phyloP scores from a whole-genome alignment of 2,329 filamentous ascomycete species.

The Phialophora tarda region DNA sequence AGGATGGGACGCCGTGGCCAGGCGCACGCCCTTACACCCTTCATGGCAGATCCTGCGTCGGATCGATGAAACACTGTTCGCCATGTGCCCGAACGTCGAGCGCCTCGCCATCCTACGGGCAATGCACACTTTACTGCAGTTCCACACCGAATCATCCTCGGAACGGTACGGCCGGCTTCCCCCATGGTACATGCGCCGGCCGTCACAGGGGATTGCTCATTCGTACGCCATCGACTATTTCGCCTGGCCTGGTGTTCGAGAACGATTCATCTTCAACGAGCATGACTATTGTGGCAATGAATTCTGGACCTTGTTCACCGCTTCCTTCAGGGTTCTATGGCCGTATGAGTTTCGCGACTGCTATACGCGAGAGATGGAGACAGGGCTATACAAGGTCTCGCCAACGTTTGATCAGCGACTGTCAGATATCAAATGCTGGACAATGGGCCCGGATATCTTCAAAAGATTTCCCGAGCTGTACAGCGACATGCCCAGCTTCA shows the following conservation, averaged over 20 bases:
- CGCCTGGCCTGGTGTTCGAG: conserved; percentile 38
- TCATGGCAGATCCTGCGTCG: conserved; percentile 36
- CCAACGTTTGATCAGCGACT: conserved; percentile 37
- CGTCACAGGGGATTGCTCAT: conserved; percentile 36
- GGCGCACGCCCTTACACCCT: conserved; percentile 34
- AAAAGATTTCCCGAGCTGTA: conserved; percentile 36
- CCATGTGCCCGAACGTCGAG: conserved; percentile 30
- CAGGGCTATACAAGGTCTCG: conserved; percentile 37
- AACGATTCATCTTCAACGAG: conserved; percentile 38
- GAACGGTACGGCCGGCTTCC: conserved; percentile 34
- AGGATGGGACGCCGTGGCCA: conserved; percentile 38
- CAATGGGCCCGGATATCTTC: conserved; percentile 37
- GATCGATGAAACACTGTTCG: conserved; percentile 37
- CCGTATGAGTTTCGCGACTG: conserved; percentile 39
- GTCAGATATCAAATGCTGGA: conserved; percentile 37
- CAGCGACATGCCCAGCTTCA: conserved; percentile 36
- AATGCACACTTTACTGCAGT: conserved; percentile 37
- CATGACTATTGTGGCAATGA: conserved; percentile 39
- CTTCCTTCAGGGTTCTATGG: conserved; percentile 33
- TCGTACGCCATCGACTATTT: conserved; percentile 39
- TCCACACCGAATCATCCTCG: conserved; percentile 33
- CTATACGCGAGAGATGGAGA: conserved; percentile 36
- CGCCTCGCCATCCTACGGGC: conserved; percentile 36
- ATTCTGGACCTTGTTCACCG: conserved; percentile 36
- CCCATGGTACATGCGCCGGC: conserved; percentile 36